Evolutionary conservation across 495 filamentous ascomycete genomes (phyloP).

Genomic region (Penicillium taxi): DNA sequence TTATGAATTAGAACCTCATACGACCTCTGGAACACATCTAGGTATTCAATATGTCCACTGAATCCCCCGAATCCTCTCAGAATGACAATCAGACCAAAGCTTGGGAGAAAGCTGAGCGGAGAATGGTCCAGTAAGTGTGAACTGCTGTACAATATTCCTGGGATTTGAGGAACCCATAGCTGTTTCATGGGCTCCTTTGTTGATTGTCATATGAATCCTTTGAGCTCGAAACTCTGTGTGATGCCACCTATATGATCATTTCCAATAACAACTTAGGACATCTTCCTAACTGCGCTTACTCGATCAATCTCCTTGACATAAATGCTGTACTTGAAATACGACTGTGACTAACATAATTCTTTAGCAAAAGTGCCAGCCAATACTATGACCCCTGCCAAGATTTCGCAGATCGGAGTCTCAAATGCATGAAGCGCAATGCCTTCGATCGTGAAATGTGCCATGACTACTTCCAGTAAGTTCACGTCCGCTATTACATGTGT

Average conservation of each 20-base stretch:
- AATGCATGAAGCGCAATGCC: conserved; percentile 78
- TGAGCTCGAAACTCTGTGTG: neutral
- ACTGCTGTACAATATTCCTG: no score
- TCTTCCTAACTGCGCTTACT: no score
- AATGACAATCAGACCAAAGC: conserved; percentile 21
- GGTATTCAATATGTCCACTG: no score
- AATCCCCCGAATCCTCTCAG: conserved; percentile 11
- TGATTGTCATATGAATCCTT: neutral
- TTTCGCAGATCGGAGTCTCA: conserved; percentile 76
- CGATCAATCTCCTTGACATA: no score
- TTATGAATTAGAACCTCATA: no score
- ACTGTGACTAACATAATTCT: conserved; percentile 11
- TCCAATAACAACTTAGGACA: neutral
- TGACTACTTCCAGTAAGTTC: conserved; percentile 85
- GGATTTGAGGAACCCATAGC: no score
- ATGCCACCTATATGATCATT: neutral
- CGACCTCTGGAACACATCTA: no score
- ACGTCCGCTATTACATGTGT: neutral
- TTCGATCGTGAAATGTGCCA: conserved; percentile 78
- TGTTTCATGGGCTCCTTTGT: no score
- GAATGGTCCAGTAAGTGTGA: conserved; percentile 36
- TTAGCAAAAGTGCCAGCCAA: conserved; percentile 73
- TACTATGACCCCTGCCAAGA: conserved; percentile 94
- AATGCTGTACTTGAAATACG: no score
- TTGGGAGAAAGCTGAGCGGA: conserved; percentile 33